phyloP scores from a whole-genome alignment of 106 monocot species.

The Agapanthus africanus region DNA sequence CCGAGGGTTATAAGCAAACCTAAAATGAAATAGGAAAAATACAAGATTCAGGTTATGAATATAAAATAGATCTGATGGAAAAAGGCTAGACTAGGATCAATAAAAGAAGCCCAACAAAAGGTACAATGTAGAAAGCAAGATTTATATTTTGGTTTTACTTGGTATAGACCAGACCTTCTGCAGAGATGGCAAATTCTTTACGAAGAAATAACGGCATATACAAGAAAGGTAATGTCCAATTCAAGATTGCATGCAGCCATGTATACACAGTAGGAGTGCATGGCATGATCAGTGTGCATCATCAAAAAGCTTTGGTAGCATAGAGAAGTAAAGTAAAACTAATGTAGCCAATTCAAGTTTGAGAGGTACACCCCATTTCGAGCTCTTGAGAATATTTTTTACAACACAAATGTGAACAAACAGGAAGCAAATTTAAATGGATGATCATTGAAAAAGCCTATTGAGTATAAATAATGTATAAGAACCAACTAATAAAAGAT shows the following conservation, averaged over 20 bases:
- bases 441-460: background rate
- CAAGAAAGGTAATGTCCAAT: background rate
- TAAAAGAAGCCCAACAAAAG: background rate
- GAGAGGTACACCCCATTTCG: background rate
- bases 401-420: background rate
- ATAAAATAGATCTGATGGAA: background rate
- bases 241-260: background rate
- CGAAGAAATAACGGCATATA: background rate
- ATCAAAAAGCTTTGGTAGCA: background rate
- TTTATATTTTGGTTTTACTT: background rate
- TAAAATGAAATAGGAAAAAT: background rate
- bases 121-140: background rate
- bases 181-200: background rate
- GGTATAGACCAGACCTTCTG: background rate
- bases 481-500: background rate
- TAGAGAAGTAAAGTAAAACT: background rate
- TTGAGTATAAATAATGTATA: background rate
- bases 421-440: background rate
- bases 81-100: background rate
- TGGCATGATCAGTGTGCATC: background rate
- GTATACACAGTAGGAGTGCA: background rate
- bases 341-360: background rate
- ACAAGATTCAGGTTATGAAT: background rate
- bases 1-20: background rate
- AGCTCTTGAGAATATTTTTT: background rate